A percentile compares a stretch with the other conserved stretches of the same genome.
Evolutionary conservation across 2,329 filamentous ascomycete genomes (phyloP).

Genomic region (Grosmannia penicillata): DNA sequence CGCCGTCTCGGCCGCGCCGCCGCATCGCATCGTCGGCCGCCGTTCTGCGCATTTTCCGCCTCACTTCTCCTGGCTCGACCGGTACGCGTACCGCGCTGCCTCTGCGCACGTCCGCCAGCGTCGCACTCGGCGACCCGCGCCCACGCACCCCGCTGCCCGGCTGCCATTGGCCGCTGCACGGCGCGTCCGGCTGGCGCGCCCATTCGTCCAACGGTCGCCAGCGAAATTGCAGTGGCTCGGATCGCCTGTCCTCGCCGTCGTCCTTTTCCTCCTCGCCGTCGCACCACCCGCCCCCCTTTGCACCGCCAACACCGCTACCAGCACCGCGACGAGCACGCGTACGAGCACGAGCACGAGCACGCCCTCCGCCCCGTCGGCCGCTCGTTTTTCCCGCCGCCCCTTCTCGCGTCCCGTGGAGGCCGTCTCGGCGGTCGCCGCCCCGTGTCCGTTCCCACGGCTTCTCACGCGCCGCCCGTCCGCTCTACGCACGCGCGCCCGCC

Average conservation of each 20-base stretch:
- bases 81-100: too few relatives aligned
- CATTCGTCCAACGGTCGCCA: conserved; percentile 6
- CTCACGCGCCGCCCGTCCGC: conserved; percentile 20
- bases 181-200: not conserved
- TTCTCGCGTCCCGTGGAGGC: conserved; percentile 18
- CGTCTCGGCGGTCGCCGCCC: conserved; percentile 30
- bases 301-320: not conserved
- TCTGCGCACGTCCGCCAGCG: not conserved
- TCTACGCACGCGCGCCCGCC: conserved; percentile 6
- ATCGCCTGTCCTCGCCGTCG: not conserved
- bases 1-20: too few relatives aligned
- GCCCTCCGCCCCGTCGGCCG: too few relatives aligned
- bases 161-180: conserved; percentile 7
- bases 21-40: too few relatives aligned
- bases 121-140: not conserved
- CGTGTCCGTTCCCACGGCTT: conserved; percentile 31
- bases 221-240: conserved; percentile 3
- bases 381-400: not conserved
- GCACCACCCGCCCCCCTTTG: not conserved
- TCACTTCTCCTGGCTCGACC: too few relatives aligned
- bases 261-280: not conserved
- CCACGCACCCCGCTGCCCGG: not conserved
- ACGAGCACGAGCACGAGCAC: too few relatives aligned
- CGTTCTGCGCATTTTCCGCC: too few relatives aligned
- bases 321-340: too few relatives aligned